phyloP scores from a whole-genome alignment of 1,284 basidiomycete genomes.

The Boletus sp. region DNA sequence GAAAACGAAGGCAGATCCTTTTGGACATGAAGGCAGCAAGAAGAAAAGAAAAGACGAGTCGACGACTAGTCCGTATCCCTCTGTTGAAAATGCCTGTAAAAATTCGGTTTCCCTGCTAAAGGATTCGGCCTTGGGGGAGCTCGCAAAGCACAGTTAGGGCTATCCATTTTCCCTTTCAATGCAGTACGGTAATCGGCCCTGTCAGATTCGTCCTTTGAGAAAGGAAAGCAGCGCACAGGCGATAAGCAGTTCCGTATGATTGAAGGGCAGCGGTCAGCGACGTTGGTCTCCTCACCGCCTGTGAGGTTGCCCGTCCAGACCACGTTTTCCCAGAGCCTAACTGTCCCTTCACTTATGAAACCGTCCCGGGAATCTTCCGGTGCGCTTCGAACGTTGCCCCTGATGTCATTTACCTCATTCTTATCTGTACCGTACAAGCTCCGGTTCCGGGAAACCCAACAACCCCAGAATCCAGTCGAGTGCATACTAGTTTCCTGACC shows the following conservation, averaged over 20 bases:
- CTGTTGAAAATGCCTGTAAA: background rate
- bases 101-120: background rate
- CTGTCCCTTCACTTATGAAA: constrained; percentile 1
- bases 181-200: constrained; percentile 6
- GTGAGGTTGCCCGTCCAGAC: constrained; percentile 8
- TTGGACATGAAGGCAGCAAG: constrained; percentile 42
- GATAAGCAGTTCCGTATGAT: background rate
- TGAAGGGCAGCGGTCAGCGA: background rate
- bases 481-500: constrained; percentile 2
- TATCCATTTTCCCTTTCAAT: background rate
- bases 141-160: constrained; percentile 15
- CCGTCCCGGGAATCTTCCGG: constrained; percentile 15
- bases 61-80: background rate
- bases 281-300: constrained; percentile 4
- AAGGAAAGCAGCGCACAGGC: constrained; percentile 2
- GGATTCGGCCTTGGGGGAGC: background rate
- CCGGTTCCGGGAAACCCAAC: constrained; percentile 14
- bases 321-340: constrained; percentile 4
- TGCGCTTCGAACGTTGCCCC: constrained; percentile 13
- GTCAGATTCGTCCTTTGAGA: constrained; percentile 7
- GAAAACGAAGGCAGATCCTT: constrained; percentile 55
- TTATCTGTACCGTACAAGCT: constrained; percentile 9
- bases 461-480: constrained; percentile 5
- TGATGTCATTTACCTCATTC: constrained; percentile 15
- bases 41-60: constrained; percentile 22